These are phyloP conservation scores for Pythium dissotocum DNA, from an alignment of 352 stramenopile genomes.

Conservation along the genomic window DNA sequence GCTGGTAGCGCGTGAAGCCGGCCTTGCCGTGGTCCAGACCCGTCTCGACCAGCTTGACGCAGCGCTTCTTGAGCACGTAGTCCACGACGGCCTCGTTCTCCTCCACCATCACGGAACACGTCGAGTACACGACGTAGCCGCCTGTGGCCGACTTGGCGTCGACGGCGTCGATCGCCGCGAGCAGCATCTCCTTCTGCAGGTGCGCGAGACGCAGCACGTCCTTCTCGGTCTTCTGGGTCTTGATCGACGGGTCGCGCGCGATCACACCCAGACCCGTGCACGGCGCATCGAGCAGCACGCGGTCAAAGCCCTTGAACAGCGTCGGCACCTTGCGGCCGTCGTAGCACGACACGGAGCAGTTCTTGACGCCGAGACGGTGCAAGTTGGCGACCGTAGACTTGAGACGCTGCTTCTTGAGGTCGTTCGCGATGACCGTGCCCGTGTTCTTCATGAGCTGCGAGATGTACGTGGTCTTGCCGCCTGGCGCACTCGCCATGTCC, in stretches of 20 bases:
- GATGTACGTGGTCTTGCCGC: constrained; percentile 99
- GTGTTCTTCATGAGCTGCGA: constrained; percentile 99
- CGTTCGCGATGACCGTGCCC: constrained; percentile 98
- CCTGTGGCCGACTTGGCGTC: constrained; percentile 96
- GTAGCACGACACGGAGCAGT: constrained; percentile 97
- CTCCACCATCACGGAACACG: constrained; percentile 94
- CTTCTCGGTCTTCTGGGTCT: constrained; percentile 97
- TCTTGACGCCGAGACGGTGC: constrained; percentile 98
- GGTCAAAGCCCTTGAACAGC: constrained; percentile 96
- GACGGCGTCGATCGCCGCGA: constrained; percentile 98
- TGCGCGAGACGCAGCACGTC: constrained; percentile 91
- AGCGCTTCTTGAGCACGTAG: constrained; percentile 97
- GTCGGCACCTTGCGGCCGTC: constrained; percentile 93
- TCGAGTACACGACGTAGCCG: constrained; percentile 99
- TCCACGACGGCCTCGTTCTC: constrained; percentile 98
- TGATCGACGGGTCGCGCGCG: constrained; percentile 97
- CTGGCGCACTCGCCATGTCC: constrained; percentile 98
- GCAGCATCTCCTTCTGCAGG: constrained; percentile 98
- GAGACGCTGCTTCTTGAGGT: constrained; percentile 97
- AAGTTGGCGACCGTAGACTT: constrained; percentile 98
- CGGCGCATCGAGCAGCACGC: constrained; percentile 98
- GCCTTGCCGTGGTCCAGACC: constrained; percentile 96
- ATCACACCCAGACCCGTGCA: constrained; percentile 99
- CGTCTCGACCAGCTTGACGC: constrained; percentile 98
- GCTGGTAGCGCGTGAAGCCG: constrained; percentile 93